Percentiles rank a stretch among this genome's conserved stretches.
These are phyloP conservation scores for Fusarium secorum DNA, from an alignment of 2,329 filamentous ascomycete genomes.

Conservation along the genomic window DNA sequence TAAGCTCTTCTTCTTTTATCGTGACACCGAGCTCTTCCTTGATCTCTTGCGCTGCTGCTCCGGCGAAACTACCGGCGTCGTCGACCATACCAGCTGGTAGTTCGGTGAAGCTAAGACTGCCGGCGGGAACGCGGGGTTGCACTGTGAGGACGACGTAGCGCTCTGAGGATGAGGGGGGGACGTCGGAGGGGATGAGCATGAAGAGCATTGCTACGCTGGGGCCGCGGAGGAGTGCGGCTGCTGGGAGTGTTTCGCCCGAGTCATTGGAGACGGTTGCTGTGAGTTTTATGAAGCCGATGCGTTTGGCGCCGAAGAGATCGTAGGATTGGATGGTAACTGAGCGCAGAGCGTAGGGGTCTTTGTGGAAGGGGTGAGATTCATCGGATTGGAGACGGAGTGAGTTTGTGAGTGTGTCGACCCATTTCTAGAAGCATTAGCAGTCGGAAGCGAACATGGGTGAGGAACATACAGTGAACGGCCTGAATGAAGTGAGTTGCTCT, in stretches of 20 bases:
- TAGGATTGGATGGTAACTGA: constrained; percentile 61
- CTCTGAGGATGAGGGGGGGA: constrained; percentile 50
- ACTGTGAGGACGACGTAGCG: constrained; percentile 66
- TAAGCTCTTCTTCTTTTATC: constrained; percentile 58
- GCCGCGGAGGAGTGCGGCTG: constrained; percentile 64
- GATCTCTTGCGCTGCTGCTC: constrained; percentile 67
- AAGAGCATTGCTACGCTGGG: constrained; percentile 69
- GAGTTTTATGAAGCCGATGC: constrained; percentile 66
- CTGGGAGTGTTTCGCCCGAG: constrained; percentile 60
- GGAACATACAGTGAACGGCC: constrained; percentile 57
- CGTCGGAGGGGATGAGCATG: constrained; percentile 62
- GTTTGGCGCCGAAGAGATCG: constrained; percentile 57
- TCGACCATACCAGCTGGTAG: constrained; percentile 68
- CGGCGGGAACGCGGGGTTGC: constrained; percentile 64
- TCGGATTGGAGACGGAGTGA: constrained; percentile 57
- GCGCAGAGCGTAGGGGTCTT: constrained; percentile 60
- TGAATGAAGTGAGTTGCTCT: constrained; percentile 56
- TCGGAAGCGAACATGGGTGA: background rate
- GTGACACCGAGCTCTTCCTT: constrained; percentile 65
- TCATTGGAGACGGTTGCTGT: constrained; percentile 57
- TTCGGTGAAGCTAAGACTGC: constrained; percentile 63
- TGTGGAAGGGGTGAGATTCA: constrained; percentile 60
- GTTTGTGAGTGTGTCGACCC: constrained; percentile 56
- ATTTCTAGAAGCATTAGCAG: constrained; percentile 49
- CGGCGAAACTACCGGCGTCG: constrained; percentile 61